A percentile compares a stretch with the other conserved stretches of the same genome.
Conservation (phyloP, 106 monocot genomes). For the Dioscorea zingiberensis region DNA sequence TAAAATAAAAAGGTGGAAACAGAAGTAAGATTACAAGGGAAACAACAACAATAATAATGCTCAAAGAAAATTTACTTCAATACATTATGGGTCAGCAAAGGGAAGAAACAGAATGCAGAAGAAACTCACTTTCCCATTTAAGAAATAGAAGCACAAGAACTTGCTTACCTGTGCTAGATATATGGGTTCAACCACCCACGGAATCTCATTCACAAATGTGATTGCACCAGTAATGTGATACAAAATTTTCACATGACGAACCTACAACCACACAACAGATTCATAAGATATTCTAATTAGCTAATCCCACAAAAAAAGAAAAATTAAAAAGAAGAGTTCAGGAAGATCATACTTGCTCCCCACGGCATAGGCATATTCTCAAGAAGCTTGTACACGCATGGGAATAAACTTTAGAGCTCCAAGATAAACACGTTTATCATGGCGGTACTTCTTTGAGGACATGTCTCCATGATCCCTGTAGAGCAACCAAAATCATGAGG, state of each 20-base stretch:
- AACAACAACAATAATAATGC: no score
- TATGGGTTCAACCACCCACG: slow-evolving; percentile 98
- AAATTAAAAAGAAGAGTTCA: background rate
- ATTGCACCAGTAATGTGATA: slow-evolving; percentile 99
- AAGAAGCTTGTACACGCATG: slow-evolving; percentile 97
- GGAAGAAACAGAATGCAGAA: no score
- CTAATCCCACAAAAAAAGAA: slow-evolving; percentile 6
- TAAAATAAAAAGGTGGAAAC: background rate
- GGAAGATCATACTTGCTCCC: slow-evolving; percentile 70
- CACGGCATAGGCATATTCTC: slow-evolving; percentile 99
- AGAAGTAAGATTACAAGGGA: no score
- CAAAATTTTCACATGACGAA: slow-evolving; percentile 91
- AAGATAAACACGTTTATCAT: slow-evolving; percentile 98
- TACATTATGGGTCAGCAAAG: no score
- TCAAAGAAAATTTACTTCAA: no score
- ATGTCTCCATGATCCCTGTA: slow-evolving; percentile 96
- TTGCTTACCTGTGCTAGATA: slow-evolving; percentile 96
- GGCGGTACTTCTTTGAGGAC: slow-evolving; percentile 96
- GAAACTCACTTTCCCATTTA: no score
- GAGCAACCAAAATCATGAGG: no score
- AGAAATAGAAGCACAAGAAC: background rate
- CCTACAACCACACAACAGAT: slow-evolving; percentile 36
- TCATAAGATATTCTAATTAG: background rate
- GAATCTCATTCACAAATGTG: slow-evolving; percentile 97
- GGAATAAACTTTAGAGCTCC: slow-evolving; percentile 98